These are phyloP conservation scores for Cylindrodendrum hubeiense DNA, from an alignment of 2,329 filamentous ascomycete genomes.

Conservation along the genomic window DNA sequence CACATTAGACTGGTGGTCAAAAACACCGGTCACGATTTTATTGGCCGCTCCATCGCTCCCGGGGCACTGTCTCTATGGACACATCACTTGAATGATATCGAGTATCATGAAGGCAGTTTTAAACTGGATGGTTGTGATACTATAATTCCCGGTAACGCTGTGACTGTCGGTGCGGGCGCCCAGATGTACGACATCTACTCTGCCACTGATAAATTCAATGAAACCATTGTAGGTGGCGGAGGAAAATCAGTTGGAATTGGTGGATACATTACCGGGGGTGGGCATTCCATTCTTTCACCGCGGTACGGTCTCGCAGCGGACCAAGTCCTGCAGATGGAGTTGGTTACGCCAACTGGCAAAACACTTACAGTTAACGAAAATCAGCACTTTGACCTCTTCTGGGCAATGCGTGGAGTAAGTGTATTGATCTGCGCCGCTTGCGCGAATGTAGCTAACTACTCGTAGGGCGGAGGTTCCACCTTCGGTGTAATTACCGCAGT, in stretches of 20 bases:
- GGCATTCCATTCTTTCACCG: constrained; percentile 67
- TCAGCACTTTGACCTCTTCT: constrained; percentile 70
- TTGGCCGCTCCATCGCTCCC: constrained; percentile 59
- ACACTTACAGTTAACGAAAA: constrained; percentile 64
- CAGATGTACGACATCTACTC: constrained; percentile 63
- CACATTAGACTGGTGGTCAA: constrained; percentile 58
- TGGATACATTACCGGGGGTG: constrained; percentile 72
- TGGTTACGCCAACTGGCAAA: constrained; percentile 65
- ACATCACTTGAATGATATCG: constrained; percentile 57
- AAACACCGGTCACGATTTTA: constrained; percentile 57
- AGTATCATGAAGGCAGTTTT: constrained; percentile 55
- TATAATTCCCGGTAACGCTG: constrained; percentile 59
- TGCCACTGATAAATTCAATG: constrained; percentile 56
- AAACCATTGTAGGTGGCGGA: constrained; percentile 67
- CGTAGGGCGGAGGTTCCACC: constrained; percentile 68
- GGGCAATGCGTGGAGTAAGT: constrained; percentile 71
- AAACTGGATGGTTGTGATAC: constrained; percentile 54
- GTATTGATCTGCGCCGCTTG: fast-evolving
- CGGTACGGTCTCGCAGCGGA: constrained; percentile 72
- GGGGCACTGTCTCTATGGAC: constrained; percentile 68
- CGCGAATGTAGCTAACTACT: background rate
- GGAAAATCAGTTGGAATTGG: constrained; percentile 69
- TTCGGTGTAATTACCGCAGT: constrained; percentile 71
- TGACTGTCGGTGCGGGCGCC: constrained; percentile 66
- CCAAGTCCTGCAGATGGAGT: constrained; percentile 69